phyloP scores from a whole-genome alignment of 2,329 filamentous ascomycete genomes.

The Sarocladiaceae sp. region DNA sequence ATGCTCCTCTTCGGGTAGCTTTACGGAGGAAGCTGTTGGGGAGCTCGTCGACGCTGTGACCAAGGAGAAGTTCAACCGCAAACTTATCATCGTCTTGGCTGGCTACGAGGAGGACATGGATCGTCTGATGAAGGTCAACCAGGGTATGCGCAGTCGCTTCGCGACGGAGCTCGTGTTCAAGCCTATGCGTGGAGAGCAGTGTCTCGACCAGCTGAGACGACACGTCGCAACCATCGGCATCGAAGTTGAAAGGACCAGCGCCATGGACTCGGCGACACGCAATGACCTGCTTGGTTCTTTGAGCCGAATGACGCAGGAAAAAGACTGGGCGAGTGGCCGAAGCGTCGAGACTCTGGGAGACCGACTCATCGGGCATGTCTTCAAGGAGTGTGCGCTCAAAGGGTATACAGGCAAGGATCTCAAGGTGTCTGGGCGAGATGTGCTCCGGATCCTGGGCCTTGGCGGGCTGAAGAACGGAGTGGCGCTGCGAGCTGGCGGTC shows the following conservation, averaged over 20 bases:
- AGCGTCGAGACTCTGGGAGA: conserved; percentile 52
- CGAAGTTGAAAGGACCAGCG: conserved; percentile 20
- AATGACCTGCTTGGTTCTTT: conserved; percentile 30
- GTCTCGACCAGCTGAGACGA: conserved; percentile 36
- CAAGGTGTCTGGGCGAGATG: conserved; percentile 20
- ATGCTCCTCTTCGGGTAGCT: conserved; percentile 48
- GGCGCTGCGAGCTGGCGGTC: conserved; percentile 17
- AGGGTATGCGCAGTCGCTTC: conserved; percentile 58
- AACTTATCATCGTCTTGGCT: conserved; percentile 59
- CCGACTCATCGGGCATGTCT: conserved; percentile 38
- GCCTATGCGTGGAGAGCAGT: conserved; percentile 36
- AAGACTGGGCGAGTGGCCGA: conserved; percentile 55
- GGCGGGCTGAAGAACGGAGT: conserved; percentile 21
- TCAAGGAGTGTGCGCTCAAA: conserved; percentile 27
- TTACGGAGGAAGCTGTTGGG: conserved; percentile 48
- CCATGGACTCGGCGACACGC: conserved; percentile 18
- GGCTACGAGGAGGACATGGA: conserved; percentile 64
- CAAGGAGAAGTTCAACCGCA: conserved; percentile 50
- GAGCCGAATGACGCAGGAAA: conserved; percentile 31
- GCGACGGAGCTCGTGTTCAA: conserved; percentile 54
- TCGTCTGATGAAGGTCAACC: conserved; percentile 52
- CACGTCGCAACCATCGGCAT: conserved; percentile 25
- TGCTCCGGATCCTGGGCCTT: conserved; percentile 21
- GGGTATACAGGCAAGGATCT: conserved; percentile 22
- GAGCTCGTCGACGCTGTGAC: conserved; percentile 45